These are phyloP conservation scores for Fusarium dlaminii DNA, from an alignment of 2,329 filamentous ascomycete species.

Conservation along the genomic window DNA sequence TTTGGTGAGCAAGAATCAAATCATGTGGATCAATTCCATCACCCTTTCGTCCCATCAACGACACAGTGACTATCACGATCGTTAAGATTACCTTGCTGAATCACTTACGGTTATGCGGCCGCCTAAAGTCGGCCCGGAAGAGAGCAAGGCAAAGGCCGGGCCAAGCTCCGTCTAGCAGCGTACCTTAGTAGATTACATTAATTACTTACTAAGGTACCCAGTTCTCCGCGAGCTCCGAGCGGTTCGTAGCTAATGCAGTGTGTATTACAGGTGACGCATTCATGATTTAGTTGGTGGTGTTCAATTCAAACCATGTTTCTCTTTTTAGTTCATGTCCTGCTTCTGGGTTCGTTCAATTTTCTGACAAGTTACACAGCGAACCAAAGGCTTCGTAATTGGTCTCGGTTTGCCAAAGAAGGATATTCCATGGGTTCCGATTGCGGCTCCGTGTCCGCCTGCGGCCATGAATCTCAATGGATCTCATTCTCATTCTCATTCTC, in stretches of 20 bases:
- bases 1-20: neutral
- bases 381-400: constrained; percentile 19
- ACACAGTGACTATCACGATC: neutral
- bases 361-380: constrained; percentile 12
- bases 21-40: neutral
- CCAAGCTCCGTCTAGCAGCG: neutral
- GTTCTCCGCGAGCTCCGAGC: constrained; percentile 15
- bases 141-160: neutral
- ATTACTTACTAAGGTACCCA: neutral
- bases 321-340: neutral
- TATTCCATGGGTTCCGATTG: constrained; percentile 16
- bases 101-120: neutral
- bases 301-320: constrained; percentile 1
- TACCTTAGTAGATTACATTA: too few species aligned
- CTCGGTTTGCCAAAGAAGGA: constrained; percentile 24
- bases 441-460: constrained; percentile 8
- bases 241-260: constrained; percentile 9
- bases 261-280: constrained; percentile 6
- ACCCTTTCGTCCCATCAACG: neutral
- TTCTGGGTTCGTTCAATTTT: neutral
- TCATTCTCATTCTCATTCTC: neutral
- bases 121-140: constrained; percentile 26
- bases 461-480: neutral
- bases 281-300: neutral
- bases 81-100: neutral